Evolutionary conservation across 1,284 basidiomycete species (phyloP).

Genomic region (Inonotus obliquus): DNA sequence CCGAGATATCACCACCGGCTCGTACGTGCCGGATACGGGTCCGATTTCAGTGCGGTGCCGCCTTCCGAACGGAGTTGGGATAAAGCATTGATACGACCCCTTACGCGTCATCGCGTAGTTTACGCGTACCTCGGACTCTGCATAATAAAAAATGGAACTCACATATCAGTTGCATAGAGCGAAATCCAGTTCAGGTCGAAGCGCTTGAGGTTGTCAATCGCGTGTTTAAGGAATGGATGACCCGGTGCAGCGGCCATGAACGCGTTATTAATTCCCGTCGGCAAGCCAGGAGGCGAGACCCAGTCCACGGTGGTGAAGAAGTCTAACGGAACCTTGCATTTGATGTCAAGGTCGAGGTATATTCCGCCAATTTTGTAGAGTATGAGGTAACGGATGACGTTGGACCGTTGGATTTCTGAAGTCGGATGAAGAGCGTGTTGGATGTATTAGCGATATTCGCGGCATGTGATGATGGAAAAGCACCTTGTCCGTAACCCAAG

Average conservation of each 20-base stretch:
- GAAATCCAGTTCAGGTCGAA: conserved; percentile 10
- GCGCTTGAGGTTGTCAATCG: conserved; percentile 2
- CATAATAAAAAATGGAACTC: too few species aligned
- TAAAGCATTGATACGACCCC: too few species aligned
- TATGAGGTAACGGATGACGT: conserved; percentile 9
- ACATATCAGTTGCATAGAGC: conserved; percentile 6
- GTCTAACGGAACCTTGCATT: conserved; percentile 7
- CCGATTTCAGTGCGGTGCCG: not conserved
- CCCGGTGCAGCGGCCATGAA: conserved; percentile 6
- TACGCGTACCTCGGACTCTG: too few species aligned
- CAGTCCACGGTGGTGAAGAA: conserved; percentile 12
- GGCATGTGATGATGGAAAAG: not conserved
- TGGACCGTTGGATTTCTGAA: conserved; percentile 11
- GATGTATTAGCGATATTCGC: not conserved
- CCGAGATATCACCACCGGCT: too few species aligned
- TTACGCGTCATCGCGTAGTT: too few species aligned
- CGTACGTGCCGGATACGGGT: too few species aligned
- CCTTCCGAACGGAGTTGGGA: too few species aligned
- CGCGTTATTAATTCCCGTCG: conserved; percentile 7
- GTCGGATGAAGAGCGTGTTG: not conserved
- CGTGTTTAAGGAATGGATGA: conserved; percentile 9
- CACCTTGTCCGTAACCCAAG: conserved; percentile 10
- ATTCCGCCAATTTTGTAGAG: conserved; percentile 10
- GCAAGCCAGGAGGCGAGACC: conserved; percentile 8
- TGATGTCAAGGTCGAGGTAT: conserved; percentile 6